Evolutionary conservation across 78 protist species (phyloP).

Genomic region (Mastigamoeba balamuthi): DNA sequence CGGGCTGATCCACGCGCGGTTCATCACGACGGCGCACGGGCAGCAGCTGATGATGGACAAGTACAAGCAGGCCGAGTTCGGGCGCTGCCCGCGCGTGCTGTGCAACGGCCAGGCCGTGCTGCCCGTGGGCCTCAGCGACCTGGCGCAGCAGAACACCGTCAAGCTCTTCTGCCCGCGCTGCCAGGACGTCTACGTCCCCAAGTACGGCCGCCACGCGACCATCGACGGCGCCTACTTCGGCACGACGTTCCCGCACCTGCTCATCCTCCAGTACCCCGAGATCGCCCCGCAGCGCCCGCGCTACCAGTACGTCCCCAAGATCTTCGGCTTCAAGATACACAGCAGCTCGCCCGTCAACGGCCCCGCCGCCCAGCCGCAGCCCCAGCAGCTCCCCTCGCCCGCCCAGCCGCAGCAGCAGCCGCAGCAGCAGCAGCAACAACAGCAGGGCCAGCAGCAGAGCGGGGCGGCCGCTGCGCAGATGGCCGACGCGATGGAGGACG

Average conservation of each 20-base stretch:
- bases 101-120: conserved; percentile 86
- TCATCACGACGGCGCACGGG: conserved; percentile 81
- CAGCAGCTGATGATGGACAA: conserved; percentile 80
- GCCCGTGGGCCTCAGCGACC: conserved; percentile 83
- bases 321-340: conserved; percentile 79
- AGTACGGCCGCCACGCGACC: conserved; percentile 43
- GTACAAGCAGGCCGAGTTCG: conserved; percentile 76
- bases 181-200: conserved; percentile 68
- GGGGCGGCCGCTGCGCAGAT: no score
- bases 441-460: no score
- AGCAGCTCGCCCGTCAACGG: no score
- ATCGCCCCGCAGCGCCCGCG: conserved; percentile 30
- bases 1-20: conserved; percentile 96
- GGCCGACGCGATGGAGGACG: no score
- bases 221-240: conserved; percentile 94
- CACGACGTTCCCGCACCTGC: conserved; percentile 89
- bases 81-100: conserved; percentile 86
- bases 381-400: no score
- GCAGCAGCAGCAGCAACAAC: no score
- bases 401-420: no score
- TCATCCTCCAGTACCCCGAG: conserved; percentile 64
- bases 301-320: conserved; percentile 53
- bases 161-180: conserved; percentile 90
- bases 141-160: conserved; percentile 69
- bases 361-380: no score